These are phyloP conservation scores for Pyrenopolyporus hunteri DNA, from an alignment of 495 filamentous ascomycete genomes.

Conservation along the genomic window DNA sequence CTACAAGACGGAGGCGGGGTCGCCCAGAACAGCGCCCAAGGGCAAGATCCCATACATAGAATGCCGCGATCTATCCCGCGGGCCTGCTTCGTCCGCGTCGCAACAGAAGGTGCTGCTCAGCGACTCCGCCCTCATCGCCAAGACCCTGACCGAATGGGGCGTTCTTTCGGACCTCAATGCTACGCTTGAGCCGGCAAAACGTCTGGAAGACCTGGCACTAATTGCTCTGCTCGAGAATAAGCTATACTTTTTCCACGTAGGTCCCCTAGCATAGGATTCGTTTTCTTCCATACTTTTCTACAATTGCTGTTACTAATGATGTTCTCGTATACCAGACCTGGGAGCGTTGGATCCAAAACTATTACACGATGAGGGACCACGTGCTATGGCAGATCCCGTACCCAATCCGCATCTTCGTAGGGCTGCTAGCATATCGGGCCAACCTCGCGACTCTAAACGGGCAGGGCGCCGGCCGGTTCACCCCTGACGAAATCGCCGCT, in stretches of 20 bases:
- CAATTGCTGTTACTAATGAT: background rate
- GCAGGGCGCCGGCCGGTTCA: constrained; percentile 61
- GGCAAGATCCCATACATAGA: constrained; percentile 68
- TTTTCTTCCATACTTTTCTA: background rate
- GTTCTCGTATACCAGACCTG: constrained; percentile 33
- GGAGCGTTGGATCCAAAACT: constrained; percentile 66
- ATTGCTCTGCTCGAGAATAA: constrained; percentile 66
- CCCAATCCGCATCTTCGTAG: constrained; percentile 60
- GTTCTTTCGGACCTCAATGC: constrained; percentile 57
- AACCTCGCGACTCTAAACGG: constrained; percentile 52
- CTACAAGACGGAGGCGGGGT: constrained; percentile 56
- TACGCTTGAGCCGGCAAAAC: constrained; percentile 42
- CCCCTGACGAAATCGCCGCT: constrained; percentile 52
- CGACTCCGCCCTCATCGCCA: constrained; percentile 64
- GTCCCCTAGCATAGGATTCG: constrained; percentile 15
- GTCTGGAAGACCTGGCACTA: constrained; percentile 57
- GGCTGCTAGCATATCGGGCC: constrained; percentile 56
- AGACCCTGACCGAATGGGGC: constrained; percentile 48
- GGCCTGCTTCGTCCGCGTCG: background rate
- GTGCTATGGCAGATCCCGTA: constrained; percentile 57
- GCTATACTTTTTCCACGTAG: constrained; percentile 54
- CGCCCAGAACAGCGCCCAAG: constrained; percentile 50
- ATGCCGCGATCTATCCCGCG: constrained; percentile 14
- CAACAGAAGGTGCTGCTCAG: constrained; percentile 17
- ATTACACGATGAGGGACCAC: constrained; percentile 63